Evolutionary conservation across 495 filamentous ascomycete species (phyloP).

Genomic region (Oleoguttula mirabilis): DNA sequence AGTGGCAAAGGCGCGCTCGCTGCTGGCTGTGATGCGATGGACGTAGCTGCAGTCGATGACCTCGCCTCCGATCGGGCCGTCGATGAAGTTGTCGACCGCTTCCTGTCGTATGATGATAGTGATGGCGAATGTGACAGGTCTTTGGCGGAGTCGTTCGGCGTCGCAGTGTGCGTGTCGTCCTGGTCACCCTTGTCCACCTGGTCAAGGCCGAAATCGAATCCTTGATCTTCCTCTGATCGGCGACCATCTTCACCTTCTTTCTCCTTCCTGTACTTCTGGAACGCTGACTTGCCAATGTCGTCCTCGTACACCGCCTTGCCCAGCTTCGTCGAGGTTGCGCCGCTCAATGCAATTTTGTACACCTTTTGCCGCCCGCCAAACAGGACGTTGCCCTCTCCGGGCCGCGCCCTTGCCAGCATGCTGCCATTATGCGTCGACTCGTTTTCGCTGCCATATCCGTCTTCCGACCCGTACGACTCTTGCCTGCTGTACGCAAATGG

Average conservation of each 20-base stretch:
- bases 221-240: constrained; percentile 29
- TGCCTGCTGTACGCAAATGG: constrained; percentile 41
- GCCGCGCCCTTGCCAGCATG: constrained; percentile 73
- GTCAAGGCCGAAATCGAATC: constrained; percentile 20
- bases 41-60: constrained; percentile 84
- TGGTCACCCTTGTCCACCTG: constrained; percentile 12
- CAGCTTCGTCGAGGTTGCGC: constrained; percentile 31
- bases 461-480: constrained; percentile 44
- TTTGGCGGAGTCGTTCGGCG: constrained; percentile 35
- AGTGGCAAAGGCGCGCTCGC: constrained; percentile 29
- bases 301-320: constrained; percentile 73
- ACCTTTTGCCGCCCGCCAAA: constrained; percentile 96
- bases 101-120: constrained; percentile 50
- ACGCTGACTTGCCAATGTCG: constrained; percentile 68
- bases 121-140: constrained; percentile 42
- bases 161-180: constrained; percentile 24
- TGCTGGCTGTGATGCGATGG: constrained; percentile 63
- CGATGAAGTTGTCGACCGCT: constrained; percentile 77
- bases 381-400: constrained; percentile 80
- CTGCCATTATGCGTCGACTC: constrained; percentile 46
- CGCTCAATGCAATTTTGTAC: constrained; percentile 67
- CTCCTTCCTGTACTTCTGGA: constrained; percentile 59
- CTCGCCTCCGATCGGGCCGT: constrained; percentile 59
- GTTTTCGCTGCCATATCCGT: constrained; percentile 60
- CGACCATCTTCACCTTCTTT: constrained; percentile 28